Base-by-base conservation (phyloP, 1,284 basidiomycete genomes). In the Fomitopsis pinicola region DNA sequence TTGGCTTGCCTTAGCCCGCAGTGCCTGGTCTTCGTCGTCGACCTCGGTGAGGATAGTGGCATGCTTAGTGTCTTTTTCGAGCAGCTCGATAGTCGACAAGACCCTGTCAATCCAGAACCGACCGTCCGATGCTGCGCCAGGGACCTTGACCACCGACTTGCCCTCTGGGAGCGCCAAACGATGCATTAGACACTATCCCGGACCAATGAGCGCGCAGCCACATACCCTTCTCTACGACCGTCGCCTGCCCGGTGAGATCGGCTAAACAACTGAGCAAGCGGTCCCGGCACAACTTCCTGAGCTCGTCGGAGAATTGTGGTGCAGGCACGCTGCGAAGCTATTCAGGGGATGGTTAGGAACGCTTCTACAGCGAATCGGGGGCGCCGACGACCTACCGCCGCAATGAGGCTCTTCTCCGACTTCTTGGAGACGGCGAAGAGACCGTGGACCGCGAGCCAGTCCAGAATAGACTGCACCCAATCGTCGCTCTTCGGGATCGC, bases 371-470 rank as follows among this genome's bases (percentile, higher is more conserved):
- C 56, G 40, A 59, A 26, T 55, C 42, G n/a, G 45, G 40, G n/a
- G 53, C 8, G 58, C 10, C 22, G 45, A 54, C 33, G 22, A 82
- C 87, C 64, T 74, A 94, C 92, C 67, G 83, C 82, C 60, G 74
- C 66, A 63, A 88, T 80, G 1, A 77, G 61, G 65, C 82, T 88
- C 71, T 90, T 92, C 68, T 88, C 85, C 59, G 87, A 85, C 69
- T 86, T 87, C 76, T 92, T 94, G 67, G 84, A 81, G 64, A 89
- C 77, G 50, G 87, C 76, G 73, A 95, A 97, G 63, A 96, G 84
- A 0, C 95, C 95, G 68, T 97, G 84, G 5, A 94, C 84, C 55
- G 84, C 77, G 42, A 98, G 78, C 84, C 94, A 97, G 65, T 95
- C 86, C 44, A 98, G 80, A 55, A 95, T 78, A 10, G 81, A 79